Percentiles rank a stretch among this genome's conserved stretches.
Conservation (phyloP, 768 basidiomycete species). For the Trametopsis cervina region DNA sequence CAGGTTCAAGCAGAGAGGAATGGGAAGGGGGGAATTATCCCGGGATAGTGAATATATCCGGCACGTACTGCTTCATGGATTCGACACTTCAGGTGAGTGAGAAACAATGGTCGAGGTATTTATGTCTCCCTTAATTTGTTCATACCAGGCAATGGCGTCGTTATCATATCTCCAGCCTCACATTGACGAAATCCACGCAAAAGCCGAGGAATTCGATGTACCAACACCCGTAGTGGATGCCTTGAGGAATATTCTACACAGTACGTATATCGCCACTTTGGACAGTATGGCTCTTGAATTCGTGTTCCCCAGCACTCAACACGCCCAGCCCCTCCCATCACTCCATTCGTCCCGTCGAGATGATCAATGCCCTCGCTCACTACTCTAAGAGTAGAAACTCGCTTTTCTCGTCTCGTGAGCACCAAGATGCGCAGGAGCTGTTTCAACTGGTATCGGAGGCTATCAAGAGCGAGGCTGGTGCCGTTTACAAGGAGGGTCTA, state of each 20-base stretch:
- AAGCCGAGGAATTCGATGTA: conserved; percentile 74
- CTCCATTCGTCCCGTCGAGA: conserved; percentile 63
- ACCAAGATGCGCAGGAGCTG: conserved; percentile 98
- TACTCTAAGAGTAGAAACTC: conserved; percentile 49
- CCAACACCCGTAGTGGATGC: conserved; percentile 84
- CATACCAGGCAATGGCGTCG: conserved; percentile 76
- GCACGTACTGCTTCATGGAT: conserved; percentile 97
- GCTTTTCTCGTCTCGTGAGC: conserved; percentile 83
- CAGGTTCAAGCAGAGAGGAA: conserved; percentile 8
- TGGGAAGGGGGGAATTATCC: conserved; percentile 56
- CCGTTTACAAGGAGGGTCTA: conserved; percentile 64
- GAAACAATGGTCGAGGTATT: not conserved
- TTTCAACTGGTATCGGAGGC: conserved; percentile 90
- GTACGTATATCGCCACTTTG: conserved; percentile 33
- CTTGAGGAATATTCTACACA: conserved; percentile 59
- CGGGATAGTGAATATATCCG: conserved; percentile 91
- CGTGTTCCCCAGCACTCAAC: conserved; percentile 46
- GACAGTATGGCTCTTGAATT: conserved; percentile 3
- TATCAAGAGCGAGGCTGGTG: conserved; percentile 75
- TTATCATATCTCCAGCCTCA: conserved; percentile 75
- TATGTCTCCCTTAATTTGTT: not conserved
- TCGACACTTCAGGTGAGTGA: conserved; percentile 78
- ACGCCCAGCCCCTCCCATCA: conserved; percentile 48
- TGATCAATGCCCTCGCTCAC: conserved; percentile 63
- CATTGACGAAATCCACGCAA: conserved; percentile 65